Conservation (phyloP, 108 stramenopile genomes). For the Cyclotella kingstonii region DNA sequence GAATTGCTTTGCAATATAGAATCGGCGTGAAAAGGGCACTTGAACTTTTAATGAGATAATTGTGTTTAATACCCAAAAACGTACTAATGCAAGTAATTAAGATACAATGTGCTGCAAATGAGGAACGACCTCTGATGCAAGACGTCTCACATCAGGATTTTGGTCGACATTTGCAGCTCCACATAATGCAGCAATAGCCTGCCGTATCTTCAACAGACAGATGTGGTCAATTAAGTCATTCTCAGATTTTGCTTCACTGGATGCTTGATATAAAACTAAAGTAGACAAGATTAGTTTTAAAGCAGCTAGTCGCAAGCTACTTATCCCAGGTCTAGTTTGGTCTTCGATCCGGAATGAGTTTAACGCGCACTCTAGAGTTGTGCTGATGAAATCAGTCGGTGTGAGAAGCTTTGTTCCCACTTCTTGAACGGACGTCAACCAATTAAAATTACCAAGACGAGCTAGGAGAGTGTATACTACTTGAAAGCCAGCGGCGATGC, state of each 20-base stretch:
- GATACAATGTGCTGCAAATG: conserved; percentile 1
- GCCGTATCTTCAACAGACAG: conserved; percentile 8
- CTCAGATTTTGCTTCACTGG: background rate
- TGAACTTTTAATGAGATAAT: background rate
- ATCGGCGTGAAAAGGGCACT: conserved; percentile 64
- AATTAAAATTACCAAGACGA: conserved; percentile 20
- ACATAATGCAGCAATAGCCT: conserved; percentile 12
- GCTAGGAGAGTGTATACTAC: conserved; percentile 28
- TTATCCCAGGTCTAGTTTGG: background rate
- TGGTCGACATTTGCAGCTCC: conserved; percentile 24
- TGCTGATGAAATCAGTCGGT: conserved; percentile 5
- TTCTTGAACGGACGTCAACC: conserved; percentile 2
- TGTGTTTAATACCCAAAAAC: too few relatives aligned
- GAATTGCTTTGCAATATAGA: conserved; percentile 52
- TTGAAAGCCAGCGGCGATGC: conserved; percentile 28
- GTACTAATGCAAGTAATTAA: too few relatives aligned
- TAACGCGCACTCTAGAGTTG: conserved; percentile 18
- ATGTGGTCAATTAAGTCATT: conserved; percentile 3
- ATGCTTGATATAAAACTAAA: conserved; percentile 12
- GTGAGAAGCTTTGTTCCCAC: background rate
- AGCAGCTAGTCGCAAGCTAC: conserved; percentile 21
- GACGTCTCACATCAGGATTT: conserved; percentile 25
- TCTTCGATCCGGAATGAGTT: conserved; percentile 11
- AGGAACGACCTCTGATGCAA: conserved; percentile 19
- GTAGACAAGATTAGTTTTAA: conserved; percentile 27